These are phyloP conservation scores for Cordyceps tenuipes DNA, from an alignment of 2,329 filamentous ascomycete genomes.

Conservation along the genomic window DNA sequence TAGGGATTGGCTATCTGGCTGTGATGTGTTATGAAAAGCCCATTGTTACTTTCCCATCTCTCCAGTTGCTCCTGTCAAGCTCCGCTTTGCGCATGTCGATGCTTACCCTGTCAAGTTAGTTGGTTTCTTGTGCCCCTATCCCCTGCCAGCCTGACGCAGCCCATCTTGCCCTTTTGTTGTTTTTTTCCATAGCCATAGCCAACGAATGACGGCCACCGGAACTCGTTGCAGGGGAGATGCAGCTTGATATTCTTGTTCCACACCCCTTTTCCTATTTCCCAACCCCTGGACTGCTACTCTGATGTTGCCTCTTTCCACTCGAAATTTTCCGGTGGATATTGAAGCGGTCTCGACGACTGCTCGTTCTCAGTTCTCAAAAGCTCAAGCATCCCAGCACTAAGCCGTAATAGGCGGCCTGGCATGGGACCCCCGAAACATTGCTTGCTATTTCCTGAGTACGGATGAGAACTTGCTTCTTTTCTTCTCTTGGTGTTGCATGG, in stretches of 20 bases:
- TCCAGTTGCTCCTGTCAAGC: not conserved
- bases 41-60: not conserved
- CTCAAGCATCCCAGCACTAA: not conserved
- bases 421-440: not conserved
- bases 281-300: not conserved
- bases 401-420: not conserved
- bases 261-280: not conserved
- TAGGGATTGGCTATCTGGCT: not conserved
- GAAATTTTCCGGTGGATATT: no score
- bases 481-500: not conserved
- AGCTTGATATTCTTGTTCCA: not conserved
- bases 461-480: not conserved
- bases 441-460: not conserved
- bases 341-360: not conserved
- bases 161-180: no score
- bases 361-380: not conserved
- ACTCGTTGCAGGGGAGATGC: not conserved
- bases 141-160: not conserved
- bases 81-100: not conserved
- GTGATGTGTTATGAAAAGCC: not conserved
- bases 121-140: not conserved
- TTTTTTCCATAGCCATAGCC: not conserved
- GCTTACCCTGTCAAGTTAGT: not conserved
- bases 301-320: not conserved
- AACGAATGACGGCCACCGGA: not conserved